Base-by-base conservation (phyloP, 768 basidiomycete species). In the Collybiopsis luxurians region DNA sequence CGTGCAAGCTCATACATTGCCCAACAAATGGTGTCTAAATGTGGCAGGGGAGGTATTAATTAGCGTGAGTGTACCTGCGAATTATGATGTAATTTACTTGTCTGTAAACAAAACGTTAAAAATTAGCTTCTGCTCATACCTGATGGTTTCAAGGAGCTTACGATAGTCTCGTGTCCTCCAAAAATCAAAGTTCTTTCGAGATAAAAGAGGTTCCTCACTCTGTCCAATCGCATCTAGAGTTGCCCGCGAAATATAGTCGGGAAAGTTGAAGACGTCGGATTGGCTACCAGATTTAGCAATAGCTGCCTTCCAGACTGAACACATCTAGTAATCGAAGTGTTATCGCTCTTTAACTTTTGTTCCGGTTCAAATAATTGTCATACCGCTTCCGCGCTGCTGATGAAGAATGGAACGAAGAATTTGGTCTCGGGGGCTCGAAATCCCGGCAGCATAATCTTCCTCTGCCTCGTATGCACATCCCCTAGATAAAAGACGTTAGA, bases 161-260 rank as follows among this genome's bases (percentile, higher is more conserved):
- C 36, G 28, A 49, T 38, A 10, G 51, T 53, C 40, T 53, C 51
- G 34, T 53, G 51, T 10, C 51, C 51, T 24, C 38, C 51, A 9
- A 53, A 53, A 13, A 53, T 53, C 6, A 53, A 31, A 7, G 40
- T 42, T 40, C 51, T 53, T 17, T 53, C 7, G 10, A 7, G 36
- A 38, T 38, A 51, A 17, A 17, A 11, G 3, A 9, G 19, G 12
- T 26, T 63, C 26, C 9, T 12, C 52, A 75, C 75, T 68, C 62
- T 72, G 68, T 0, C 74, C 74, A 19, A 74, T 73, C 13, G 69
- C 71, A 53, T 75, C 74, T 21, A 75, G 60, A 2, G 74, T 74
- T 0, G 71, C 69, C 2, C 70, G 64, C 11, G 67, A 66, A 6
- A 75, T 57, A 62, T 67, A 67, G 12, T 60, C 46, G 17, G 64